Evolutionary conservation across 495 filamentous ascomycete genomes (phyloP), one percentile per base, ranked within the genome.

Genomic region (Massariosphaeria phaeospora): DNA sequence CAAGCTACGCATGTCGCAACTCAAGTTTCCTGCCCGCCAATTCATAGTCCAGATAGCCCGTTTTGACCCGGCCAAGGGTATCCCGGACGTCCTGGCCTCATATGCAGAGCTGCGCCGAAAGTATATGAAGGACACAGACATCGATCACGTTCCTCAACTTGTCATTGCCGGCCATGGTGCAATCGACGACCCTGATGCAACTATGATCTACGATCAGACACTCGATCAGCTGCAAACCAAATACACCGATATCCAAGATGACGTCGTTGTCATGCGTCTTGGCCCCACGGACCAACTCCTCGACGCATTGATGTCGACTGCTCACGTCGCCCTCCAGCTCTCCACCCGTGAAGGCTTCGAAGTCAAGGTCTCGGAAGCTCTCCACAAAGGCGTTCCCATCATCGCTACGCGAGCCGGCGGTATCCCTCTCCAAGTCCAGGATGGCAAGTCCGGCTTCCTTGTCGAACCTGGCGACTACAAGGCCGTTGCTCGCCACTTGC

Each of bases 1-100:
- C 41, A 74, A 73, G 53, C 59, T 75, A 52, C 67, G 76, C 7
- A 72, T 81, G 80, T 76, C 82, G 2, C 73, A 77, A 21, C 76
- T 94, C 25, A 72, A 75, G 36, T 88, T 79, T 64, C 88, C 88
- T 3, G 76, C 78, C 9, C 82, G 88, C 56, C 75, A 82, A 49
- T 95, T 91, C 66, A 85, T 95, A 57, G 74, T 84, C 30, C 89
- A 95, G 66, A 80, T 93, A 36, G 84, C 89, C 7, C 83, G 89
- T 13, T 95, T 95, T 64, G 89, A 95, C 56, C 89, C 89, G 0
- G 80, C 86, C 33, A 94, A 94, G 71, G 89, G 89, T 23, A 90
- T 93, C 40, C 80, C 83, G 0, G 86, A 88, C 42, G 86, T 91
- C 2, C 74, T 94, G 45, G 80, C 86, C 43, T 80, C 86, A 8